Conservation (phyloP, 176 grass and related monocot genomes). For the Cenchrus fungigraminus region DNA sequence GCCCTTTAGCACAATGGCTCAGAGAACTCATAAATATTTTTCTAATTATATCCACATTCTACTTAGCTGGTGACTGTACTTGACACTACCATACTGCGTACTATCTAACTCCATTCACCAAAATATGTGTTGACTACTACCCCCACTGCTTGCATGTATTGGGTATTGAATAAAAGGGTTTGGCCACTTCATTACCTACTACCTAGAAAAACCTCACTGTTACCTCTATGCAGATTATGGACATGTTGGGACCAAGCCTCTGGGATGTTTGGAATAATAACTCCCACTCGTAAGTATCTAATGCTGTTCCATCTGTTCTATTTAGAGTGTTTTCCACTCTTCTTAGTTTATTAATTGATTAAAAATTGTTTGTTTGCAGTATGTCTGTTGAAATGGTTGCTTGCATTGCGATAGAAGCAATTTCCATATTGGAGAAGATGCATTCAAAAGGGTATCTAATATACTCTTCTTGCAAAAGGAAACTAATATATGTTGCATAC, state of each 20-base stretch:
- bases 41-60: slow-evolving; percentile 9
- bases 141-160: neutral
- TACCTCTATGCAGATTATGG: slow-evolving; percentile 71
- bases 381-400: slow-evolving; percentile 99
- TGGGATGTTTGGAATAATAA: slow-evolving; percentile 99
- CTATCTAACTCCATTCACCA: neutral
- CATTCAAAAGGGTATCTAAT: slow-evolving; percentile 84
- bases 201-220: neutral
- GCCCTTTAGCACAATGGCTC: neutral
- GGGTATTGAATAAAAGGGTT: neutral
- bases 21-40: neutral
- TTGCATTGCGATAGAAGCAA: slow-evolving; percentile 97
- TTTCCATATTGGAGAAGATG: slow-evolving; percentile 92
- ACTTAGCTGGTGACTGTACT: neutral
- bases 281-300: slow-evolving; percentile 71
- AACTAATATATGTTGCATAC: slow-evolving; percentile 31
- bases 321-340: slow-evolving; percentile 16
- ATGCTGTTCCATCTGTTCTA: slow-evolving; percentile 7
- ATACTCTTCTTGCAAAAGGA: slow-evolving; percentile 18
- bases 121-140: neutral
- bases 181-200: slow-evolving; percentile 20
- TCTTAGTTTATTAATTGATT: neutral
- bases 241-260: slow-evolving; percentile 92
- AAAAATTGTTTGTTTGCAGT: slow-evolving; percentile 42
- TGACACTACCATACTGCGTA: neutral